These are phyloP conservation scores for Cordyceps militaris DNA, from an alignment of 2,329 filamentous ascomycete genomes.

Conservation along the genomic window DNA sequence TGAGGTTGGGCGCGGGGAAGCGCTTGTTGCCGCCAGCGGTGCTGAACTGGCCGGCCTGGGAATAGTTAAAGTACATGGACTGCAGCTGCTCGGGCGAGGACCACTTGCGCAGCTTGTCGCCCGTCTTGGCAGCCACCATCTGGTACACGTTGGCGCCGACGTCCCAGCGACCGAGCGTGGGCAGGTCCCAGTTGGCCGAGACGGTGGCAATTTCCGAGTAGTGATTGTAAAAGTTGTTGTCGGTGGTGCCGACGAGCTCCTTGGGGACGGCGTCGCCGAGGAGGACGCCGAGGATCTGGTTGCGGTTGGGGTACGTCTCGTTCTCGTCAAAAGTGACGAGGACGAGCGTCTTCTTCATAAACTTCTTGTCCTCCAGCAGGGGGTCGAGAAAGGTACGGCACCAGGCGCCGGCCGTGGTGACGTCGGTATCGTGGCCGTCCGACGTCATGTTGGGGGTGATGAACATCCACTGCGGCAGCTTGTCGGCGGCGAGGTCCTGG, in stretches of 20 bases:
- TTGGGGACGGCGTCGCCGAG: slow-evolving; percentile 66
- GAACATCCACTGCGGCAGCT: slow-evolving; percentile 65
- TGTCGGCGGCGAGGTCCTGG: slow-evolving; percentile 54
- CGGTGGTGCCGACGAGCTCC: slow-evolving; percentile 58
- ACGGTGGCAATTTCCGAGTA: slow-evolving; percentile 63
- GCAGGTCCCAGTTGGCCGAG: slow-evolving; percentile 61
- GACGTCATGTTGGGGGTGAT: slow-evolving; percentile 70
- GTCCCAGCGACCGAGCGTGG: slow-evolving; percentile 64
- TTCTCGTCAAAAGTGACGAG: slow-evolving; percentile 77
- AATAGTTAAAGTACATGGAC: slow-evolving; percentile 43
- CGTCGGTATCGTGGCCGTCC: slow-evolving; percentile 67
- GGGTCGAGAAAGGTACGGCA: slow-evolving; percentile 61
- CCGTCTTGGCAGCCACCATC: slow-evolving; percentile 53
- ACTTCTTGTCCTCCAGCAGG: slow-evolving; percentile 60
- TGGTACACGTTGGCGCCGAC: slow-evolving; percentile 65
- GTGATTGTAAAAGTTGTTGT: slow-evolving; percentile 65
- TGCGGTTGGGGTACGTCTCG: slow-evolving; percentile 58
- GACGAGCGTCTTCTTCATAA: slow-evolving; percentile 69
- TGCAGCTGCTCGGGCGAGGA: slow-evolving; percentile 27
- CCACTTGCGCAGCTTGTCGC: slow-evolving; percentile 42
- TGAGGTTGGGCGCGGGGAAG: slow-evolving; percentile 36
- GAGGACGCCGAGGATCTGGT: slow-evolving; percentile 63
- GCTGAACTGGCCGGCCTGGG: slow-evolving; percentile 46
- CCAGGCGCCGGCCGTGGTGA: slow-evolving; percentile 64
- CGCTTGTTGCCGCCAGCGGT: slow-evolving; percentile 24